phyloP scores from a whole-genome alignment of 352 stramenopile genomes.

The Globisporangium cystogenes region DNA sequence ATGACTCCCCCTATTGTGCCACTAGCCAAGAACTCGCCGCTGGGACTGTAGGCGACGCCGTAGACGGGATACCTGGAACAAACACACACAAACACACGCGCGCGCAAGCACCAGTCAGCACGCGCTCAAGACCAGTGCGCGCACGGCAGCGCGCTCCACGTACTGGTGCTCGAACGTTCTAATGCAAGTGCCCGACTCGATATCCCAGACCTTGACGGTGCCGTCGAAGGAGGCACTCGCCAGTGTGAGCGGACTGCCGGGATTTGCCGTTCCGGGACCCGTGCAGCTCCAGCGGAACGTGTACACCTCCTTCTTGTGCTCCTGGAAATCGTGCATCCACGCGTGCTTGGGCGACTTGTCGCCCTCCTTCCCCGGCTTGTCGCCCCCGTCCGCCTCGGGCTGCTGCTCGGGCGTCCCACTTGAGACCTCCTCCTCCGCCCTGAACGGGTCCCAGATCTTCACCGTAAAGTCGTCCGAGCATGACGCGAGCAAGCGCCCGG shows the following conservation, averaged over 20 bases:
- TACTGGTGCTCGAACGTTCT: slow-evolving; percentile 93
- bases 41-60: slow-evolving; percentile 82
- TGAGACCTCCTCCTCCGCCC: background rate
- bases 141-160: slow-evolving; percentile 26
- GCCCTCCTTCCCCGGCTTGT: slow-evolving; percentile 10
- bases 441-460: slow-evolving; percentile 93
- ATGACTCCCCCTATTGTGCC: slow-evolving; percentile 95
- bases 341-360: slow-evolving; percentile 24
- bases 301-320: slow-evolving; percentile 93
- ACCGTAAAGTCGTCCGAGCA: slow-evolving; percentile 98
- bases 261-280: slow-evolving; percentile 56
- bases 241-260: slow-evolving; percentile 71
- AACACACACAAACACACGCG: slow-evolving; percentile 16
- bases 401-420: slow-evolving; percentile 15
- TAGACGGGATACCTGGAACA: slow-evolving; percentile 73
- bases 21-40: slow-evolving; percentile 94
- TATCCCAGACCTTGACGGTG: slow-evolving; percentile 94
- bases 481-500: slow-evolving; percentile 90
- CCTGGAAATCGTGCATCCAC: slow-evolving; percentile 81
- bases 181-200: slow-evolving; percentile 87
- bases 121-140: no score
- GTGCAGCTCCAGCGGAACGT: slow-evolving; percentile 91
- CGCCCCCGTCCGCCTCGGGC: slow-evolving; percentile 25
- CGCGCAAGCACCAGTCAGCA: no score
- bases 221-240: slow-evolving; percentile 95